Evolutionary conservation across 2,329 filamentous ascomycete species (phyloP), one percentile per base, ranked within the genome.

Genomic region (Clarireedia paspali): DNA sequence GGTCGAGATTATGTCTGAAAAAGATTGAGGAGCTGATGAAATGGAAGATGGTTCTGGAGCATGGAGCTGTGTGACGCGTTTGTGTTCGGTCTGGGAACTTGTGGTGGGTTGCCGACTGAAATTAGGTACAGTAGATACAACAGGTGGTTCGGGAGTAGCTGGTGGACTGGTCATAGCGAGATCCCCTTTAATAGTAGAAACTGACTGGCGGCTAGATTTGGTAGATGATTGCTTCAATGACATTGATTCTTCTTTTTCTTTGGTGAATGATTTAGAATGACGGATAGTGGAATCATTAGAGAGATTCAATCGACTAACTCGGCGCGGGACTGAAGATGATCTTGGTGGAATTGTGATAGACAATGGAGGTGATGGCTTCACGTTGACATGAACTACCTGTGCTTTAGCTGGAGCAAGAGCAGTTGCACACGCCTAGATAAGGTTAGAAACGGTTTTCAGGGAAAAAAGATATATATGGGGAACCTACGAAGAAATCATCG

Each of bases 401-500:
- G 64, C 63, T 53, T 60, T 65, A 0, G 56, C 57, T 30, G 63
- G 61, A 20, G 63, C 45, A 0, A 67, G 47, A 12, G 58, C 57
- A 20, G 65, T 67, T 36, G 64, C 62, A 20, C 58, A 62, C 23
- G 60, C 57, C 65, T 65, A 27, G 17, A 38, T 2, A 20, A 12
- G 12, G 6, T 49, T 46, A 48, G 38, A 20, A 10, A 15, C 3
- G 23, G 7, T 20, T n/a, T 12, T 24, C 6, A 56, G 15, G 30
- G 12, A 17, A 47, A 34, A 17, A 46, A 23, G 42, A 20, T 6
- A 46, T 6, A 9, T 26, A 12, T 1, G 2, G 4, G 12, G 17
- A 12, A 61, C 65, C 47, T 60, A 67, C 66, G 36, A 63, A 56
- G 23, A 57, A 40, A 42, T 62, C 55, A 24, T 63, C 62, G 10